Base-by-base conservation (phyloP, 2,329 filamentous ascomycete genomes). In the Calonectria montana region DNA sequence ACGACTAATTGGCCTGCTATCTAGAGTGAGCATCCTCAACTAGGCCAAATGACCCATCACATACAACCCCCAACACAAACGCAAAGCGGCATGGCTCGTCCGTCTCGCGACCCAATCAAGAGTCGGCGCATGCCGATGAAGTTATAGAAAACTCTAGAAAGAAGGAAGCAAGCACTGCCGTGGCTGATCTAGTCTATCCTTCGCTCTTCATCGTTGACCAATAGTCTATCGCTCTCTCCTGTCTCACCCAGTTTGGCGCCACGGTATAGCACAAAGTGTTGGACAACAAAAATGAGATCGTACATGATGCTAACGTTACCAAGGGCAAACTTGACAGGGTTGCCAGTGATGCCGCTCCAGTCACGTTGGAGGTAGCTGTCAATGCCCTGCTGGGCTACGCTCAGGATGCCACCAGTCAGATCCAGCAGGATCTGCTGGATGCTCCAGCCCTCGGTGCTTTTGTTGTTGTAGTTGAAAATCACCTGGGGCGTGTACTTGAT, bases 401-500 rank as follows among this genome's bases (percentile, higher is more conserved):
- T 97, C 62, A 98, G 86, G 21, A 97, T 81, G 41, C 96, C 95
- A 43, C 97, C 97, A 1, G 88, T 86, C 71, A 98, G 89, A 81
- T 98, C 97, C 12, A 98, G 88, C 57, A 98, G 85, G 77, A 98
- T 96, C 81, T 95, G 93, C 73, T 86, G 86, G 75, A 98, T 98
- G 78, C 91, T 93, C 95, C 96, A 98, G 43, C 97, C 97, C 23
- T 89, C 85, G 1, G 97, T 98, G 69, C 94, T 97, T 81, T 93
- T 90, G 79, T 96, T 95, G 78, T 92, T 91, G 82, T 93, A 95
- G 86, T 98, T 98, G 77, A 93, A 88, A 79, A 93, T 88, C 43
- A 94, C 91, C 86, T 98, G 95, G 6, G 97, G 97, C 57, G 94
- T 92, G 84, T 98, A 98, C 85, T 99, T 99, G 84, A 97, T 90